Conservation (phyloP, 1,284 basidiomycete genomes). For the Sporisorium iseilematis-ciliati region DNA sequence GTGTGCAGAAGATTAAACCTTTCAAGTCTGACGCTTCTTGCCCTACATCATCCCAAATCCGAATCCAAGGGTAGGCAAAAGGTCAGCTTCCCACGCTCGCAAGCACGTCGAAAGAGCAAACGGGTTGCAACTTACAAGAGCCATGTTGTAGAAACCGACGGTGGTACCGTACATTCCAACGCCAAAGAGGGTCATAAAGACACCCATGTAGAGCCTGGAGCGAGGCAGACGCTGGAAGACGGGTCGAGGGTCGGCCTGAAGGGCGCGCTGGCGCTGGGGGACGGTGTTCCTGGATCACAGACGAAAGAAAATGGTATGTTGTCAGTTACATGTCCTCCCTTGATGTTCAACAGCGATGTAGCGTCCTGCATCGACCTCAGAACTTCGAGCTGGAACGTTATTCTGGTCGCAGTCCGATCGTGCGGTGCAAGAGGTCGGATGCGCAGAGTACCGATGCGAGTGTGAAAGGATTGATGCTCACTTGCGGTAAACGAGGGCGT, state of each 20-base stretch:
- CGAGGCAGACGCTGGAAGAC: conserved; percentile 64
- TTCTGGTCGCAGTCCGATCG: not conserved
- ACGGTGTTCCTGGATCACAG: conserved; percentile 55
- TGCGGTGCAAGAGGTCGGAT: not conserved
- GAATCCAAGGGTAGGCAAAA: not conserved
- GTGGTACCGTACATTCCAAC: conserved; percentile 62
- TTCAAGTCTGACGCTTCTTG: conserved; percentile 47
- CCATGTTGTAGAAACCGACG: conserved; percentile 65
- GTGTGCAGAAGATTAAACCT: not conserved
- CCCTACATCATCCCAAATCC: conserved; percentile 20
- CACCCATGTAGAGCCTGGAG: conserved; percentile 62
- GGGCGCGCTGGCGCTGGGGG: conserved; percentile 61
- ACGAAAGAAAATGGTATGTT: not conserved
- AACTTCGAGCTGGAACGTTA: not conserved
- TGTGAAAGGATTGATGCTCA: conserved; percentile 27
- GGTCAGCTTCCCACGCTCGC: not conserved
- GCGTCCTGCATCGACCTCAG: not conserved
- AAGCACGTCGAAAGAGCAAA: no score
- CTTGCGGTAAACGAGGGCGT: conserved; percentile 61
- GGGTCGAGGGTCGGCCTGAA: conserved; percentile 62
- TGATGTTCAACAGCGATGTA: no score
- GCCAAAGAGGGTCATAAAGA: conserved; percentile 65
- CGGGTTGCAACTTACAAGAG: conserved; percentile 56
- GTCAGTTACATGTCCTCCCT: conserved; percentile 5
- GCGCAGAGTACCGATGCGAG: not conserved